Percentiles rank a stretch among this genome's conserved stretches.
Conservation (phyloP, 2,329 filamentous ascomycete genomes). For the Fusarium oligoseptatum region DNA sequence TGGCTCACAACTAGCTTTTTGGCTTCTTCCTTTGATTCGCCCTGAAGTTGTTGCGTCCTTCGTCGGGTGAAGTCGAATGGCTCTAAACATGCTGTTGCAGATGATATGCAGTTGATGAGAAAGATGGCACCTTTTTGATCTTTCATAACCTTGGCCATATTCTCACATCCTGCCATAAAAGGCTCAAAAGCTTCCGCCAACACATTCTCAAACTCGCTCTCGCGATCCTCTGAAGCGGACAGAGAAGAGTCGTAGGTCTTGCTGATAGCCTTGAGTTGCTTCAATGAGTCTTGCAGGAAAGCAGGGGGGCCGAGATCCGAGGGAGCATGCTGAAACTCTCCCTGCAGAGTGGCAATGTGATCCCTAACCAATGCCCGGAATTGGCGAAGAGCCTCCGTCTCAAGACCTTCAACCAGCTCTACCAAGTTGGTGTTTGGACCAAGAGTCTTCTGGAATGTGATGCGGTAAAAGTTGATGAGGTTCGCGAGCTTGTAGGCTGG, state of each 20-base stretch:
- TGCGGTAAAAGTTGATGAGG: constrained; percentile 87
- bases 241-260: constrained; percentile 89
- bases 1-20: constrained; percentile 75
- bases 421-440: constrained; percentile 77
- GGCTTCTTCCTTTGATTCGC: constrained; percentile 67
- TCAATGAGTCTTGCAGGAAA: constrained; percentile 84
- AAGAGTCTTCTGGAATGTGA: constrained; percentile 86
- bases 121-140: constrained; percentile 76
- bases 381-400: constrained; percentile 82
- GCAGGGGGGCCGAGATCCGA: constrained; percentile 82
- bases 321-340: constrained; percentile 77
- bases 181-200: constrained; percentile 86
- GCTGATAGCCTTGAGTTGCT: constrained; percentile 83
- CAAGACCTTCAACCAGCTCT: constrained; percentile 75
- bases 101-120: constrained; percentile 77
- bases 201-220: constrained; percentile 80
- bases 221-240: constrained; percentile 68
- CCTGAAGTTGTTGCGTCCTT: constrained; percentile 67
- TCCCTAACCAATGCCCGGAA: constrained; percentile 87
- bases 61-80: constrained; percentile 74
- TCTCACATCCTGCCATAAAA: constrained; percentile 81
- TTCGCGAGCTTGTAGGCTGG: constrained; percentile 92
- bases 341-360: constrained; percentile 80
- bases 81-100: constrained; percentile 67
- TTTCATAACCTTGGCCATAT: constrained; percentile 72